These are phyloP conservation scores for Chaetomium tenue DNA, from an alignment of 495 filamentous ascomycete species.

Conservation along the genomic window DNA sequence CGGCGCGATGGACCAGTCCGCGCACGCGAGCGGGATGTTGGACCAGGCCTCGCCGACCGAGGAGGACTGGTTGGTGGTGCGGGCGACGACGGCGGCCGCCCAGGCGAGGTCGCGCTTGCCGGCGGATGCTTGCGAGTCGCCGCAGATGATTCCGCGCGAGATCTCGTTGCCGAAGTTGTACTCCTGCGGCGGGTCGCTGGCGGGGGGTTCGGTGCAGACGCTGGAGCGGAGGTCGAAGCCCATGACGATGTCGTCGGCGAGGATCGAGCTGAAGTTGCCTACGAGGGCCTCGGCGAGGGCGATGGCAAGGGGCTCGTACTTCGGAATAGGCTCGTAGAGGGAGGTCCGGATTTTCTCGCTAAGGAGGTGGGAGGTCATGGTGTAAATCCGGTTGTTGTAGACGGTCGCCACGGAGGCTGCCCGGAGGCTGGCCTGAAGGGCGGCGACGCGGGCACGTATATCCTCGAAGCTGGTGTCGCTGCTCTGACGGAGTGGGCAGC, in stretches of 20 bases:
- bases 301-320: conserved; percentile 28
- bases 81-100: conserved; percentile 44
- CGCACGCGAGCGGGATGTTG: conserved; percentile 50
- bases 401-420: conserved; percentile 25
- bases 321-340: conserved; percentile 29
- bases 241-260: not conserved
- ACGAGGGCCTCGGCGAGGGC: conserved; percentile 35
- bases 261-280: conserved; percentile 10
- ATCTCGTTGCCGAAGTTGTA: conserved; percentile 5
- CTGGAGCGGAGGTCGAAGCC: not conserved
- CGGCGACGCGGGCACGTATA: conserved; percentile 49
- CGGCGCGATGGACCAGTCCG: conserved; percentile 45
- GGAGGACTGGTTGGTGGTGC: conserved; percentile 45
- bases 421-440: conserved; percentile 24
- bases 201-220: not conserved
- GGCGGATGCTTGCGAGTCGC: conserved; percentile 47
- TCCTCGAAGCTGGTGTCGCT: conserved; percentile 47
- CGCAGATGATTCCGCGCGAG: conserved; percentile 53
- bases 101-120: conserved; percentile 25
- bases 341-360: conserved; percentile 43
- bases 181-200: not conserved
- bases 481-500: conserved; percentile 49
- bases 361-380: conserved; percentile 44
- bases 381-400: conserved; percentile 26
- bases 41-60: conserved; percentile 58